A percentile compares a stretch with the other conserved stretches of the same genome.
Conservation (phyloP, 768 basidiomycete genomes). For the Strobilomyces echinocephalus region DNA sequence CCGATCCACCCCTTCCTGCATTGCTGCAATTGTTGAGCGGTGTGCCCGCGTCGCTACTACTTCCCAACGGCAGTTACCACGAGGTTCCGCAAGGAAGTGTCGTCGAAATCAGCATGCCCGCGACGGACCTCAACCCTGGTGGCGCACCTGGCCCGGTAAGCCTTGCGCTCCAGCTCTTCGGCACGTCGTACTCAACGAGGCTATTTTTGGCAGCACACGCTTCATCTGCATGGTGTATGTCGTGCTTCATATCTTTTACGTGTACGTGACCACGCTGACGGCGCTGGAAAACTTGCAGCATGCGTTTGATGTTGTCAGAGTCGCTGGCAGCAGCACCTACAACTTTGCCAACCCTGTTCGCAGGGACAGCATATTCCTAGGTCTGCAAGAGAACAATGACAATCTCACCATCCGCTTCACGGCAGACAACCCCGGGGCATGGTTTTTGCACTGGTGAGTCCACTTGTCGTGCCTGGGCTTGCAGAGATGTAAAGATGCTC, state of each 20-base stretch:
- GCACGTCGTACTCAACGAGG: background rate
- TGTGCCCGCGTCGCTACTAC: conserved; percentile 30
- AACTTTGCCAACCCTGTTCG: conserved; percentile 50
- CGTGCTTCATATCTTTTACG: background rate
- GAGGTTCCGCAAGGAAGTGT: conserved; percentile 38
- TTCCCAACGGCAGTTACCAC: conserved; percentile 42
- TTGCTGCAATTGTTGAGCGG: conserved; percentile 42
- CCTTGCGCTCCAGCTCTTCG: background rate
- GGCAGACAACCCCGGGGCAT: conserved; percentile 48
- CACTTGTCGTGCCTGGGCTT: background rate
- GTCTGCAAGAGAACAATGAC: conserved; percentile 26
- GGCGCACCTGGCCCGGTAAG: conserved; percentile 16
- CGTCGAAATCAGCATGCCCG: conserved; percentile 41
- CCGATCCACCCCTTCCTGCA: conserved; percentile 35
- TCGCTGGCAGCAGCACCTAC: conserved; percentile 33
- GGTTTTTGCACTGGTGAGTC: conserved; percentile 23
- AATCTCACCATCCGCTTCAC: conserved; percentile 54
- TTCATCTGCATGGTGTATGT: conserved; percentile 45
- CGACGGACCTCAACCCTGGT: background rate
- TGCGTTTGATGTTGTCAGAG: conserved; percentile 31
- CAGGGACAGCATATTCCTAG: conserved; percentile 36
- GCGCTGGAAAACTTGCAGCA: conserved; percentile 26
- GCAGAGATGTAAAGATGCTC: background rate
- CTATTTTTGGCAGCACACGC: conserved; percentile 25
- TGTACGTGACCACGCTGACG: background rate